Evolutionary conservation across 805 yeast species (phyloP).

Genomic region (Wickerhamomyces sydowiorum): DNA sequence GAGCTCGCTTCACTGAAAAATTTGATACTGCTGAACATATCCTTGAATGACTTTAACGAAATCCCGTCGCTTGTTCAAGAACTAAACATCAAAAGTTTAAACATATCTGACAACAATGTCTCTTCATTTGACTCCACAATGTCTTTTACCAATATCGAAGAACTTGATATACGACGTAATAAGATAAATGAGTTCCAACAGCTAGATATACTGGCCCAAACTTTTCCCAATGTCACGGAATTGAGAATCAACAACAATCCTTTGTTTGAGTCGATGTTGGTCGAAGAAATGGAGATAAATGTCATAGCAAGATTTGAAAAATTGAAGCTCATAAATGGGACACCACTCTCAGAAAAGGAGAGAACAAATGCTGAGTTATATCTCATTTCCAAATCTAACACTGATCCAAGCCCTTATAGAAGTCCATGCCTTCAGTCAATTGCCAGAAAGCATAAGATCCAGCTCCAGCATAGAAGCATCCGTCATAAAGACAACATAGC

Average conservation of each 20-base stretch:
- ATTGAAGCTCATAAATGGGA: constrained; percentile 52
- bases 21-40: constrained; percentile 27
- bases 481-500: background rate
- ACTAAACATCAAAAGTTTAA: constrained; percentile 17
- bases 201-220: constrained; percentile 35
- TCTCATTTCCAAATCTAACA: constrained; percentile 38
- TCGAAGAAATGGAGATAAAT: constrained; percentile 23
- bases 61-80: constrained; percentile 24
- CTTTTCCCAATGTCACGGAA: constrained; percentile 37
- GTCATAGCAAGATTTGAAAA: constrained; percentile 41
- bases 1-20: no score
- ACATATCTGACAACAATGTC: constrained; percentile 33
- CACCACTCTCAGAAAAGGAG: constrained; percentile 37
- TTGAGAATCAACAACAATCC: constrained; percentile 53
- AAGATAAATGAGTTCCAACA: constrained; percentile 38
- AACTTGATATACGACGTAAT: constrained; percentile 51
- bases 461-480: background rate
- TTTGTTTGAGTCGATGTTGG: constrained; percentile 22
- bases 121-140: background rate
- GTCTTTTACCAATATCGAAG: constrained; percentile 8
- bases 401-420: background rate
- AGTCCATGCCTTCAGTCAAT: constrained; percentile 31
- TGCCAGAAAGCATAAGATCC: constrained; percentile 32
- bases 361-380: constrained; percentile 64
- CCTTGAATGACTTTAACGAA: constrained; percentile 34